Percentiles rank a stretch among this genome's conserved stretches.
Conservation (phyloP, 306 rosid species). For the Amphicarpaea edgeworthii region DNA sequence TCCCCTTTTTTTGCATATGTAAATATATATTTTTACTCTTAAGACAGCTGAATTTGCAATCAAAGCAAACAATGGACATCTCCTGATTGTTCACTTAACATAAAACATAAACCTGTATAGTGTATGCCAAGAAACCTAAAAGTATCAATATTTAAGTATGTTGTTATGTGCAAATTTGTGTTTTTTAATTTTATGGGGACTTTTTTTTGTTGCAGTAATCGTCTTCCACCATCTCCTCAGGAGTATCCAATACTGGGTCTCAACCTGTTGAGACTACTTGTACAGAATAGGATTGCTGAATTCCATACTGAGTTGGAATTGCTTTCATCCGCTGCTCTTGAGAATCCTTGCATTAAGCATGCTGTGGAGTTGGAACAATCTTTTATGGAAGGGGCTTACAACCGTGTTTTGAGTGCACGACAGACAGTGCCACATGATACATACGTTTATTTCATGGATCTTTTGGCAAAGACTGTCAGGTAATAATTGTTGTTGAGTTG, state of each 20-base stretch:
- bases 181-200: not conserved
- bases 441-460: conserved; percentile 93
- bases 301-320: conserved; percentile 96
- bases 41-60: conserved; percentile 24
- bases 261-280: conserved; percentile 94
- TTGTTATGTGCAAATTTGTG: not conserved
- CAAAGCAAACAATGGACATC: not conserved
- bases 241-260: conserved; percentile 96
- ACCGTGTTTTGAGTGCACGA: conserved; percentile 92
- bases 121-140: conserved; percentile 27
- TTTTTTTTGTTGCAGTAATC: conserved; percentile 65
- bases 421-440: conserved; percentile 94
- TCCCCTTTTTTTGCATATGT: not conserved
- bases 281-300: conserved; percentile 98
- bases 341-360: conserved; percentile 91
- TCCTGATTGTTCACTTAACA: conserved; percentile 27
- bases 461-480: conserved; percentile 97
- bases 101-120: not conserved
- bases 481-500: conserved; percentile 41
- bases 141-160: conserved; percentile 8
- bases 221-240: conserved; percentile 82
- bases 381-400: conserved; percentile 99
- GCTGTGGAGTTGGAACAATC: conserved; percentile 99
- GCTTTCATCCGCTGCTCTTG: conserved; percentile 85
- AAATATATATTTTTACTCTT: conserved; percentile 5